Conservation (phyloP, 768 basidiomycete species). For the Termitomyces eurrhizus region DNA sequence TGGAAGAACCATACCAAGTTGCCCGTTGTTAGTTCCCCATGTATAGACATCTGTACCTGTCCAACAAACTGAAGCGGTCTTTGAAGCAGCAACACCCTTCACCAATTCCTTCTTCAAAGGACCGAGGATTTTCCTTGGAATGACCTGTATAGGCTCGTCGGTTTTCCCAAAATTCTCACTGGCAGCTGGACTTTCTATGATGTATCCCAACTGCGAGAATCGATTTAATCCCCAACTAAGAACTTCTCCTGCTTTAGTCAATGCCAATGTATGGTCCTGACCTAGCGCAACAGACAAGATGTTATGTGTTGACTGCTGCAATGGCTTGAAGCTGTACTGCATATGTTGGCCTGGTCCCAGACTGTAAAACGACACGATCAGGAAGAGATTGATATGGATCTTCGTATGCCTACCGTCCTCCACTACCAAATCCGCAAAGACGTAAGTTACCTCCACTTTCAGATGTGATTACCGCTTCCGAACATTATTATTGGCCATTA, state of each 20-base stretch:
- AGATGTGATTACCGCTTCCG: constrained; percentile 57
- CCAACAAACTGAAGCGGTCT: constrained; percentile 88
- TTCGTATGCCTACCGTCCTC: constrained; percentile 60
- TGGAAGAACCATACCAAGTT: constrained; percentile 62
- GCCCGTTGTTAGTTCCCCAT: constrained; percentile 93
- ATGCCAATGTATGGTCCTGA: constrained; percentile 90
- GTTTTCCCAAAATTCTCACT: constrained; percentile 32
- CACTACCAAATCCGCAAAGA: constrained; percentile 86
- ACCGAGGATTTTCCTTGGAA: constrained; percentile 71
- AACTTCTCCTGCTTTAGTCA: constrained; percentile 80
- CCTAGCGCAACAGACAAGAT: constrained; percentile 76
- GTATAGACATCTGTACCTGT: constrained; percentile 69
- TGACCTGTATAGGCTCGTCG: constrained; percentile 75
- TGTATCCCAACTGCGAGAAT: constrained; percentile 86
- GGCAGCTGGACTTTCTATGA: constrained; percentile 50
- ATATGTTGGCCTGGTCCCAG: constrained; percentile 76
- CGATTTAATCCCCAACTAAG: constrained; percentile 90
- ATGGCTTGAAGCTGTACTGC: constrained; percentile 65
- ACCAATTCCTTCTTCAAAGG: constrained; percentile 76
- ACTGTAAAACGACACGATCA: constrained; percentile 29
- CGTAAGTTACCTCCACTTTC: constrained; percentile 72
- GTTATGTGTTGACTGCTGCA: constrained; percentile 51
- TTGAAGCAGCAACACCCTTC: constrained; percentile 80
- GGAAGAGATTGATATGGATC: not conserved
- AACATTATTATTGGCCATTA: constrained; percentile 2